Percentiles rank a stretch among this genome's conserved stretches.
Conservation (phyloP, 306 rosid species). For the Crotalaria pallida region DNA sequence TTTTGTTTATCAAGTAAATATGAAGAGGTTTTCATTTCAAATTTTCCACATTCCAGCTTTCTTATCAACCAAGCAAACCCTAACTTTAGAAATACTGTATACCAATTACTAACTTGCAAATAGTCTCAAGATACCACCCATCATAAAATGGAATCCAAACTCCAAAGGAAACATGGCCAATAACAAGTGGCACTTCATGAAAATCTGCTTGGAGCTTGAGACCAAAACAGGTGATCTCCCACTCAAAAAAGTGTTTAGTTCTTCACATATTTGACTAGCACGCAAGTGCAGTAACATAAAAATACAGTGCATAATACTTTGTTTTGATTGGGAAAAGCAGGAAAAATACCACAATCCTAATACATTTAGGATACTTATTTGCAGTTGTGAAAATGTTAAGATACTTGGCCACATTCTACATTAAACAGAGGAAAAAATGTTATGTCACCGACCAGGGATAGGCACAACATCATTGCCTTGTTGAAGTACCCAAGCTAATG, state of each 20-base stretch:
- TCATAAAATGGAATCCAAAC: no score
- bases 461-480: constrained; percentile 48
- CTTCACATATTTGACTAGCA: background rate
- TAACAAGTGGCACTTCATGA: no score
- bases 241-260: background rate
- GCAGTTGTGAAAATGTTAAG: background rate
- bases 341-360: background rate
- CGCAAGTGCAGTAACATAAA: background rate
- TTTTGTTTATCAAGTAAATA: background rate
- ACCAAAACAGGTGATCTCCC: no score
- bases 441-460: background rate
- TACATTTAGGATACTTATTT: background rate
- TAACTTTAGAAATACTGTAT: no score
- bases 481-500: constrained; percentile 55
- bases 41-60: no score
- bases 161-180: no score
- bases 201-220: no score
- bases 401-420: background rate
- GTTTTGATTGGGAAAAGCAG: background rate
- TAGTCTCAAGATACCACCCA: no score
- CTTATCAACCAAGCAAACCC: no score
- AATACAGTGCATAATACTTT: background rate
- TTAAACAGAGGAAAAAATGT: background rate
- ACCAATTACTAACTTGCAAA: no score
- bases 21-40: background rate